Evolutionary conservation across 345 rosid species (phyloP).

Genomic region (Iberis pinnata): DNA sequence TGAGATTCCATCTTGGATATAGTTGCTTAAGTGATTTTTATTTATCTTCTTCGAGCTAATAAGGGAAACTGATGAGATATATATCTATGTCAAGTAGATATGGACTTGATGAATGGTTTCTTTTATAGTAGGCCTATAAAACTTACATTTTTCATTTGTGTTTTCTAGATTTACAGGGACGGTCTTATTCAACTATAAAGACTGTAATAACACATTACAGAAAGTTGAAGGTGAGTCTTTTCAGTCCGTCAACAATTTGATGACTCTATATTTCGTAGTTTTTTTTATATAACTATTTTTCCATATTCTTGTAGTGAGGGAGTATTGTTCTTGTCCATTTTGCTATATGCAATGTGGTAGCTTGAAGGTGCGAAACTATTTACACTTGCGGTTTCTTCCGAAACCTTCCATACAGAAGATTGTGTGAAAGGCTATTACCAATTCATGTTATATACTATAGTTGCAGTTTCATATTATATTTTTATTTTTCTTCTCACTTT

Average conservation of each 20-base stretch:
- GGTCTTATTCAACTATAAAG: conserved; percentile 83
- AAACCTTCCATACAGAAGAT: neutral
- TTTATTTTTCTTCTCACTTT: too few relatives aligned
- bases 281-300: neutral
- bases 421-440: neutral
- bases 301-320: conserved; percentile 62
- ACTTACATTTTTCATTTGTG: conserved; percentile 1
- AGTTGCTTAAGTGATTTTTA: neutral
- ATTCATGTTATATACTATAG: conserved; percentile 6
- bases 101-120: conserved; percentile 6
- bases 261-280: neutral
- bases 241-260: neutral
- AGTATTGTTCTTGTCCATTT: conserved; percentile 88
- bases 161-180: conserved; percentile 46
- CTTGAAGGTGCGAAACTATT: conserved; percentile 52
- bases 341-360: conserved; percentile 76
- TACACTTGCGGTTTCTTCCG: neutral
- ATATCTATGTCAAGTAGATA: neutral
- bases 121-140: too few relatives aligned
- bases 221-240: conserved; percentile 72
- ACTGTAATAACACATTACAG: conserved; percentile 51
- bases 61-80: neutral
- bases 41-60: neutral
- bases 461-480: too few relatives aligned
- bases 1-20: neutral